Conservation (phyloP, 495 filamentous ascomycete genomes). For the Penicillium roqueforti region DNA sequence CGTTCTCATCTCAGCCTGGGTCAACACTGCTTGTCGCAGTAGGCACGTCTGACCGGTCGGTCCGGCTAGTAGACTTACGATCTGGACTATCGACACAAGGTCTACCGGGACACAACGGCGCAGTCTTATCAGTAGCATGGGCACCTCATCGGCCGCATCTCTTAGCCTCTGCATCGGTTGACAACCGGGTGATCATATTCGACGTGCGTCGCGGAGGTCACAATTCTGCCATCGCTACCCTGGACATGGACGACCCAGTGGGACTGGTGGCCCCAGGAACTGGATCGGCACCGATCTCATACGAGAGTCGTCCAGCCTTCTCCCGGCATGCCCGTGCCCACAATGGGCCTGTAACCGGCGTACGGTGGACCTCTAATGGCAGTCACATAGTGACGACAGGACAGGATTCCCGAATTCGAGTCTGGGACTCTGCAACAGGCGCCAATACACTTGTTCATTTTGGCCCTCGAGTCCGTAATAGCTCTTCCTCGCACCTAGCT, state of each 20-base stretch:
- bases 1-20: slow-evolving; percentile 64
- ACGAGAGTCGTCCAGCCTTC: slow-evolving; percentile 42
- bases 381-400: slow-evolving; percentile 69
- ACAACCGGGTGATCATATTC: slow-evolving; percentile 78
- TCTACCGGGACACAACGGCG: slow-evolving; percentile 66
- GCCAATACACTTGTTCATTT: slow-evolving; percentile 82
- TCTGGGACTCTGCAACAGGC: slow-evolving; percentile 76
- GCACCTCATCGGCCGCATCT: slow-evolving; percentile 72
- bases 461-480: slow-evolving; percentile 71
- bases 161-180: slow-evolving; percentile 70
- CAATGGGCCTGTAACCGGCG: slow-evolving; percentile 70
- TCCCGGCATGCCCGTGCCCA: slow-evolving; percentile 60
- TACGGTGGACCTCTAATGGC: slow-evolving; percentile 79
- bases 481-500: slow-evolving; percentile 49
- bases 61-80: slow-evolving; percentile 77
- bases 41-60: slow-evolving; percentile 72
- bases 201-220: slow-evolving; percentile 70
- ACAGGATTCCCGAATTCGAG: slow-evolving; percentile 74
- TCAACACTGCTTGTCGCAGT: slow-evolving; percentile 74
- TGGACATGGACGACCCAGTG: slow-evolving; percentile 78
- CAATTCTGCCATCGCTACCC: slow-evolving; percentile 58
- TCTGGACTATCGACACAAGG: slow-evolving; percentile 74
- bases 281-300: slow-evolving; percentile 20
- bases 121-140: slow-evolving; percentile 73
- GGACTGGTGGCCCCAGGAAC: slow-evolving; percentile 43